Evolutionary conservation across 1,139 yeast genomes (phyloP).

Genomic region (Debaryomyces sp.): DNA sequence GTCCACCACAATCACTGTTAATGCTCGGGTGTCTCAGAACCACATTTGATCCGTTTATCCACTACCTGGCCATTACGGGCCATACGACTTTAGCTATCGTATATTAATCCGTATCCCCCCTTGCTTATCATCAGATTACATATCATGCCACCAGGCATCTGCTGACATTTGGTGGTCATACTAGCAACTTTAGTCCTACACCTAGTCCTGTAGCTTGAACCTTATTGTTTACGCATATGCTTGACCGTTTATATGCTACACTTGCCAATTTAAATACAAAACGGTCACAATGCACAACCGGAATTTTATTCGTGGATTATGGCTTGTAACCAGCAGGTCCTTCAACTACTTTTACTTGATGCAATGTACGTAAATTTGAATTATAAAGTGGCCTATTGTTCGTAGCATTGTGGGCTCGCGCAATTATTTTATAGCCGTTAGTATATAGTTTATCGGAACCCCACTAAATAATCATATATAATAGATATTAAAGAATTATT

Average conservation of each 20-base stretch:
- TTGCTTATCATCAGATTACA: background rate
- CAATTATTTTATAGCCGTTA: constrained; percentile 7
- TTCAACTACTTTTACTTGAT: background rate
- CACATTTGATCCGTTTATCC: background rate
- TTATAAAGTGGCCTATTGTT: constrained; percentile 2
- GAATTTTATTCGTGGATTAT: background rate
- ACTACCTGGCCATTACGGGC: background rate
- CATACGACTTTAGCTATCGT: background rate
- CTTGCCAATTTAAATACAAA: background rate
- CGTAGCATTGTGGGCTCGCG: constrained; percentile 2
- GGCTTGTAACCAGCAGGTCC: constrained; percentile 2
- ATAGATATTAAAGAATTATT: background rate
- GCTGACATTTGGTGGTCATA: background rate
- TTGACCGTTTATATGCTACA: constrained; percentile 1
- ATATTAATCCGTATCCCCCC: background rate
- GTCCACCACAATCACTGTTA: background rate
- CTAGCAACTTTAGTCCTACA: background rate
- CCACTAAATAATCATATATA: constrained; percentile 2
- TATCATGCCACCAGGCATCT: background rate
- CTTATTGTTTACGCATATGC: background rate
- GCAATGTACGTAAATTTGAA: background rate
- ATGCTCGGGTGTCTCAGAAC: background rate
- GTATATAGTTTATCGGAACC: constrained; percentile 2
- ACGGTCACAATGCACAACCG: background rate
- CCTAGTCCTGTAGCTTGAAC: background rate